phyloP scores from a whole-genome alignment of 257 asterid species.

The Capsicum pubescens region DNA sequence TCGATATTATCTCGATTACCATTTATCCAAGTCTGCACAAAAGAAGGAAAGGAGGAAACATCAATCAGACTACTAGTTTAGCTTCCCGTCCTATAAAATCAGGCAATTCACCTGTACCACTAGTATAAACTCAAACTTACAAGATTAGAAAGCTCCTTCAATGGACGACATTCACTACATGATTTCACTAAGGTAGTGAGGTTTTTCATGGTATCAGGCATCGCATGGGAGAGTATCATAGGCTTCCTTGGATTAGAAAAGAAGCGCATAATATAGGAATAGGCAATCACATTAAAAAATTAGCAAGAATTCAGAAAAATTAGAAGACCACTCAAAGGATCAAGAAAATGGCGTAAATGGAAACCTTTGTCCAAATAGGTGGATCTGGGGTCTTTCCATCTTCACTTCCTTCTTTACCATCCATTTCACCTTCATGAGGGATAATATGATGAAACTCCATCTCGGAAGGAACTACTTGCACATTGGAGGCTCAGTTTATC shows the following conservation, averaged over 20 bases:
- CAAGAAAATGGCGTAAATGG: constrained; percentile 15
- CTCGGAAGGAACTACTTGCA: constrained; percentile 96
- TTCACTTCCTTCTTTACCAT: constrained; percentile 81
- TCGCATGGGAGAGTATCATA: constrained; percentile 99
- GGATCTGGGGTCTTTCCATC: constrained; percentile 87
- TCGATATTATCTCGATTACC: constrained; percentile 97
- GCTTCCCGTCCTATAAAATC: constrained; percentile 23
- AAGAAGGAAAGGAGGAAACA: constrained; percentile 31
- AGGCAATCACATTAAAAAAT: constrained; percentile 29
- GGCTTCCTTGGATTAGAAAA: constrained; percentile 98
- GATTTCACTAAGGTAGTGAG: constrained; percentile 94
- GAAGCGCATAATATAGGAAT: constrained; percentile 91
- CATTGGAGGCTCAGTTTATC: constrained; percentile 35
- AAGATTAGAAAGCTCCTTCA: constrained; percentile 97
- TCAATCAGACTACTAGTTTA: constrained; percentile 35
- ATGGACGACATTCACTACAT: constrained; percentile 97
- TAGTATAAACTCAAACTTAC: constrained; percentile 50
- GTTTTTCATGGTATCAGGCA: constrained; percentile 99
- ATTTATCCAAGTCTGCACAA: constrained; percentile 87
- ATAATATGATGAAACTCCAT: constrained; percentile 98
- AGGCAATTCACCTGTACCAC: constrained; percentile 26
- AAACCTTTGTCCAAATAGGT: constrained; percentile 90
- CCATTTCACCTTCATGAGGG: constrained; percentile 95
- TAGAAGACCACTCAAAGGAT: background rate
- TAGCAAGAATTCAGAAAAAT: background rate